Evolutionary conservation across 768 basidiomycete species (phyloP).

Genomic region (Hericium alpestre): DNA sequence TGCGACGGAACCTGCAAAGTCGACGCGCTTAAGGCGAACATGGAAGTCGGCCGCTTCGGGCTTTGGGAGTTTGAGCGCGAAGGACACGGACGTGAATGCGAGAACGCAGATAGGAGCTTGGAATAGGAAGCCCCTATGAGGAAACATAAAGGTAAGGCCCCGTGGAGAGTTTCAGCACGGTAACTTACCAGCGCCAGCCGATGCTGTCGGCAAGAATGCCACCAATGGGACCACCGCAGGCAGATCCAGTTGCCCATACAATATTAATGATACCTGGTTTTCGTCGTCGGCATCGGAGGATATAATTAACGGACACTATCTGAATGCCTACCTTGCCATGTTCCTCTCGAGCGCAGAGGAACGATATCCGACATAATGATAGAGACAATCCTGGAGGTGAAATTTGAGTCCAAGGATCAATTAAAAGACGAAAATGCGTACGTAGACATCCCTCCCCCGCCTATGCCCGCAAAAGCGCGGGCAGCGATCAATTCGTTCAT

Average conservation of each 20-base stretch:
- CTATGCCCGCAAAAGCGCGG: slow-evolving; percentile 47
- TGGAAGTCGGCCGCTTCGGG: slow-evolving; percentile 29
- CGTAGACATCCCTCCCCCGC: slow-evolving; percentile 57
- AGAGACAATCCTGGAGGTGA: slow-evolving; percentile 35
- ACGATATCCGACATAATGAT: slow-evolving; percentile 61
- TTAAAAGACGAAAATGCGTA: slow-evolving; percentile 21
- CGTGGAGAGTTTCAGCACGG: neutral
- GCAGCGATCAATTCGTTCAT: slow-evolving; percentile 45
- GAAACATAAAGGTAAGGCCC: neutral
- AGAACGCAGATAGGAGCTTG: slow-evolving; percentile 48
- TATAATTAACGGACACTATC: neutral
- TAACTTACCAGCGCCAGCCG: slow-evolving; percentile 52
- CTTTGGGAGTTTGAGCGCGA: slow-evolving; percentile 46
- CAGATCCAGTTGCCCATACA: slow-evolving; percentile 46
- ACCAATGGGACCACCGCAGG: slow-evolving; percentile 51
- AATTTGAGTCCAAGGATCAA: neutral
- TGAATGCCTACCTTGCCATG: slow-evolving; percentile 47
- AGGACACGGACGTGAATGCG: slow-evolving; percentile 41
- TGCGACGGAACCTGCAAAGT: slow-evolving; percentile 47
- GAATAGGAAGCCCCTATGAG: slow-evolving; percentile 42
- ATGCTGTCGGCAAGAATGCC: slow-evolving; percentile 52
- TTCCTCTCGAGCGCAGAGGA: slow-evolving; percentile 50
- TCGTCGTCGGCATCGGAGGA: neutral
- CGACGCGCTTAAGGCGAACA: slow-evolving; percentile 47
- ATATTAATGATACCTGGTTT: slow-evolving; percentile 46